Percentiles rank a stretch among this genome's conserved stretches.
These are phyloP conservation scores for grape (Vitis vinifera) DNA, from an alignment of 164 flowering plant genomes.

Conservation along the genomic window DNA sequence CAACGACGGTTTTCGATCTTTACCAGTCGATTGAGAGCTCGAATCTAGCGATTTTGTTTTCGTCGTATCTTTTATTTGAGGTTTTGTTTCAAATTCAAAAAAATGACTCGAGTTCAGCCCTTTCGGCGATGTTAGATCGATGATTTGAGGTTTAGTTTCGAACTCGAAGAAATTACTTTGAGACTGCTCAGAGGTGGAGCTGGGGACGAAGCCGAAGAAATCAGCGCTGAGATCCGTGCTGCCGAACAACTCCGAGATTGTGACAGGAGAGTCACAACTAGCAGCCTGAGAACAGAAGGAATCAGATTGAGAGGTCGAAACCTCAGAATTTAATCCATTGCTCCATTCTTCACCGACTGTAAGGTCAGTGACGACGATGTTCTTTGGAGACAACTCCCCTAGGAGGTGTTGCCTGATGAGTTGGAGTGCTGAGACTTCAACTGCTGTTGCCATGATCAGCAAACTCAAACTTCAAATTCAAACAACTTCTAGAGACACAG, in stretches of 20 bases:
- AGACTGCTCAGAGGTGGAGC: neutral
- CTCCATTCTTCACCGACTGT: neutral
- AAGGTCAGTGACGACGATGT: neutral
- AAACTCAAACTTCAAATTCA: neutral
- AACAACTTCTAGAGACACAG: neutral
- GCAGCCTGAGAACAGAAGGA: neutral
- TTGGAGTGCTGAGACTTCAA: constrained; percentile 17
- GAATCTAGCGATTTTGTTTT: neutral
- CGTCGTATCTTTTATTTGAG: neutral
- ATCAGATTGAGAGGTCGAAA: constrained; percentile 2
- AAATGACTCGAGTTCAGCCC: neutral
- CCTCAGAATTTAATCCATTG: neutral
- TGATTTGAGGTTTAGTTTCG: constrained; percentile 25
- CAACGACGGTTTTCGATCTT: constrained; percentile 26
- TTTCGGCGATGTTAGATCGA: constrained; percentile 26
- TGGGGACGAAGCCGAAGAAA: neutral
- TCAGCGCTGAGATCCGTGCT: neutral
- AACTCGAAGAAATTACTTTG: constrained; percentile 15
- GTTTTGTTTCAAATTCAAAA: constrained; percentile 14
- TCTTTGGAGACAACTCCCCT: constrained; percentile 10
- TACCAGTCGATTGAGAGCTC: constrained; percentile 5
- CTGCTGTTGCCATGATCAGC: constrained; percentile 11
- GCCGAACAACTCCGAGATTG: neutral
- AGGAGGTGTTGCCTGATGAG: constrained; percentile 22
- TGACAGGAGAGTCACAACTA: neutral